A percentile compares a stretch with the other conserved stretches of the same genome.
phyloP scores from a whole-genome alignment of 129 eudicot genomes.

The Flaveria robusta region DNA sequence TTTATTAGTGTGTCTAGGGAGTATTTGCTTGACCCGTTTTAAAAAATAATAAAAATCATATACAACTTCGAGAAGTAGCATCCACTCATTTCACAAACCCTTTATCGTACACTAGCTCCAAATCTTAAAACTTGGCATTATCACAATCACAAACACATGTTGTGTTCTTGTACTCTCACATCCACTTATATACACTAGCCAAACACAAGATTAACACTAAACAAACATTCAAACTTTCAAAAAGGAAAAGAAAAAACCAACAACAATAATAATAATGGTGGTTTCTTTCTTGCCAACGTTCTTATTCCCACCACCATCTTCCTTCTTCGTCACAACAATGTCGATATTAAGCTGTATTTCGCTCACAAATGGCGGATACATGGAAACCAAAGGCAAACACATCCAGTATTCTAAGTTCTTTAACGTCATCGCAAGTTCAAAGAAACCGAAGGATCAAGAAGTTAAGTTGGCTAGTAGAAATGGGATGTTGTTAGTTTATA shows the following conservation, averaged over 20 bases:
- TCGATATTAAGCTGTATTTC: slow-evolving; percentile 20
- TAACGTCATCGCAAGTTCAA: no score
- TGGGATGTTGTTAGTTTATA: slow-evolving; percentile 47
- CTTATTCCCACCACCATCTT: slow-evolving; percentile 38
- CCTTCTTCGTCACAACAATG: slow-evolving; percentile 38
- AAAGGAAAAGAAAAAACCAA: background rate
- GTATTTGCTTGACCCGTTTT: no score
- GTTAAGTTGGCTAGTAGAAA: slow-evolving; percentile 38
- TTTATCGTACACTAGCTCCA: background rate
- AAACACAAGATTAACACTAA: slow-evolving; percentile 40
- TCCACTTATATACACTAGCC: slow-evolving; percentile 18
- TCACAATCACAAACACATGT: slow-evolving; percentile 13
- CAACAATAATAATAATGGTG: slow-evolving; percentile 10
- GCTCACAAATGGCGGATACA: slow-evolving; percentile 28
- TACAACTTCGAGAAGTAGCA: slow-evolving; percentile 8
- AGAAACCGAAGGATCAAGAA: slow-evolving; percentile 7
- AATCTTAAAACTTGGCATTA: slow-evolving; percentile 16
- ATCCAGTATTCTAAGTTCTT: slow-evolving; percentile 41
- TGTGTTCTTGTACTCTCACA: background rate
- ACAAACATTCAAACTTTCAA: background rate
- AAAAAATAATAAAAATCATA: no score
- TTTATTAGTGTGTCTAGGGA: no score
- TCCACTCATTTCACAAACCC: slow-evolving; percentile 31
- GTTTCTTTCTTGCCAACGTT: slow-evolving; percentile 26
- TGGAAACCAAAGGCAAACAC: slow-evolving; percentile 35